Evolutionary conservation across 352 stramenopile genomes (phyloP).

Genomic region (Phytophthora chlamydospora): DNA sequence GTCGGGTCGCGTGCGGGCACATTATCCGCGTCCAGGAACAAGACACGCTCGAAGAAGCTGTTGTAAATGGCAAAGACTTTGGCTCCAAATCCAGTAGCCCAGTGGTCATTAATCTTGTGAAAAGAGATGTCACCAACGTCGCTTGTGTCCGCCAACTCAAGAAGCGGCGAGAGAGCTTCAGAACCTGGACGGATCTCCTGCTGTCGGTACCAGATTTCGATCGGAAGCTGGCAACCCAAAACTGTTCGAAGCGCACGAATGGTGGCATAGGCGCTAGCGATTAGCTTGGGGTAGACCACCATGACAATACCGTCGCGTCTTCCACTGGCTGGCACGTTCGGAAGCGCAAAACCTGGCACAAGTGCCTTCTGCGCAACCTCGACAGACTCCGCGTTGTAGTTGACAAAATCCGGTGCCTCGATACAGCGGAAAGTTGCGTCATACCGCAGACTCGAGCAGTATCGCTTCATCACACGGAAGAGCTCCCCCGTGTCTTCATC

Average conservation of each 20-base stretch:
- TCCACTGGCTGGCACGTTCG: conserved; percentile 9
- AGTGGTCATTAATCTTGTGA: conserved; percentile 27
- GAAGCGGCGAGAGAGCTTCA: conserved; percentile 21
- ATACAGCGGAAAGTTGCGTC: conserved; percentile 48
- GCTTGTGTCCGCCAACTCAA: conserved; percentile 21
- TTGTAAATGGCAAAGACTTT: conserved; percentile 56
- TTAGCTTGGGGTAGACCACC: conserved; percentile 54
- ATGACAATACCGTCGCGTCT: conserved; percentile 47
- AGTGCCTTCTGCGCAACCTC: conserved; percentile 22
- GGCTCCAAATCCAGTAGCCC: conserved; percentile 47
- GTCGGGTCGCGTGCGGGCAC: conserved; percentile 45
- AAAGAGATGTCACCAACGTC: conserved; percentile 28
- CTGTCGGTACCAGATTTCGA: conserved; percentile 59
- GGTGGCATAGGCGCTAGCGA: conserved; percentile 36
- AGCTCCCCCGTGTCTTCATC: conserved; percentile 36
- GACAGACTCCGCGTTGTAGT: conserved; percentile 35
- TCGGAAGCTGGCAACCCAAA: conserved; percentile 45
- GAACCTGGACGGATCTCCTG: conserved; percentile 34
- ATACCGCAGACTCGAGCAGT: conserved; percentile 36
- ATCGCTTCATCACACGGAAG: conserved; percentile 37
- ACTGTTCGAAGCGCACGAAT: conserved; percentile 32
- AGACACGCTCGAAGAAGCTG: conserved; percentile 44
- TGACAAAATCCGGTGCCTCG: conserved; percentile 44
- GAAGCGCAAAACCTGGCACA: conserved; percentile 15
- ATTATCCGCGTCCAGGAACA: conserved; percentile 67